Base-by-base conservation (phyloP, 805 yeast species). In the Wickerhamomyces xylosicus region DNA sequence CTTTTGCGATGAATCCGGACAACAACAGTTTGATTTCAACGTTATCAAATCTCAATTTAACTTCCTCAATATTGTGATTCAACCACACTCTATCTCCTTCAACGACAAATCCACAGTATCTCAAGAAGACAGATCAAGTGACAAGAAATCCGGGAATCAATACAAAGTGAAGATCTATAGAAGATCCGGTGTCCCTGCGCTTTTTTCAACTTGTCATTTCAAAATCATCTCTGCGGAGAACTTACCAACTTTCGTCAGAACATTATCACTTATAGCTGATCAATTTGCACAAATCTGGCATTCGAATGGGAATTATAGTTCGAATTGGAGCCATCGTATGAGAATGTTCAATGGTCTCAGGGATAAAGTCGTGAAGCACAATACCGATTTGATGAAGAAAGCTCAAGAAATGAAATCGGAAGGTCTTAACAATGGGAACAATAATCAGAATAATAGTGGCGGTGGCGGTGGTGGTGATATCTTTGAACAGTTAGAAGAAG, bases 251-350 rank as follows among this genome's bases (percentile, higher is more conserved):
- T 78, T 79, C 53, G 71, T 85, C 9, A 67, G 95, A 36, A 81
- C 79, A 44, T 59, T 81, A 43, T 75, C 84, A 2, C 53, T 80
- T 17, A 66, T 77, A 39, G 80, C 87, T 3, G 72, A 74, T 46
- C 79, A 77, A 43, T 82, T 85, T 57, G 86, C 95, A 1, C 68
- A 71, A 19, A 79, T 79, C 15, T 85, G 92, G 86, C 80, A 80
- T 47, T 60, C 74, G 10, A 67, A 67, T 37, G 77, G 78, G 4
- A 64, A 63, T 28, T 77, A 70, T 57, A 62, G 67, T 7, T 71
- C 79, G 31, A 77, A 71, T 49, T 85, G 95, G 94, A 67, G 72
- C 15, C 74, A n/a, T n/a, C n/a, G n/a, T n/a, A n/a, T n/a, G n/a
- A n/a, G n/a, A n/a, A n/a, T n/a, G n/a, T n/a, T n/a, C n/a, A n/a